Evolutionary conservation across 768 basidiomycete genomes (phyloP), one percentile per base, ranked within the genome.

Genomic region (Trametes elegans): DNA sequence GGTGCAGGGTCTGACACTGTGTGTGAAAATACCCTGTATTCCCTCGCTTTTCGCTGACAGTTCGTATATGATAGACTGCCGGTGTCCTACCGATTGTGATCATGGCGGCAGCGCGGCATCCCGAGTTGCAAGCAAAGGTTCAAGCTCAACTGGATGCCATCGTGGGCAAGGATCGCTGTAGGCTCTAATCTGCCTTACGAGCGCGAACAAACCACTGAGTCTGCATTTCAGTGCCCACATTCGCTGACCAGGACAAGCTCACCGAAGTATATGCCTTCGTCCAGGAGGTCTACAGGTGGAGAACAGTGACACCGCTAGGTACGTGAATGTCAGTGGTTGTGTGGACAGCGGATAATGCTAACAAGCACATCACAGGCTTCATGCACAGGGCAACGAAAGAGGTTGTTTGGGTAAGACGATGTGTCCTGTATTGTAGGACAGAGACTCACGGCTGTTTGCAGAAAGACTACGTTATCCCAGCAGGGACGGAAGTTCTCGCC

Each of bases 371-470:
- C 69, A 70, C 73, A 66, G 85, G 85, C 1, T 84, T 87, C 58
- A 74, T 83, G 3, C 87, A 90, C 59, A 78, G 79, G 40, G 79
- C 86, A 1, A 81, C 79, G 1, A 79, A 78, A 51, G 85, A 88
- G 46, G 79, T 90, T 27, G 64, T 80, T 23, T 88, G 83, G 75
- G 84, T 83, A 50, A 16, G 36, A 10, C 13, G 26, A 18, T 29
- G 8, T 45, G 3, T 29, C 28, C 23, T 26, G 8, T 34, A n/a
- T n/a, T n/a, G n/a, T 47, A 45, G 4, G 10, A 27, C 13, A 29
- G 28, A 38, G 36, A 35, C 16, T 7, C 18, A 11, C 6, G 32
- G 9, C 13, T 13, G n/a, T 14, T 0, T 29, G 24, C 23, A 70
- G 68, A 68, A 68, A 51, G 65, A 66, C 19, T 78, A 74, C 48